Evolutionary conservation across 805 yeast species (phyloP).

Genomic region (Candida qinlingensis): DNA sequence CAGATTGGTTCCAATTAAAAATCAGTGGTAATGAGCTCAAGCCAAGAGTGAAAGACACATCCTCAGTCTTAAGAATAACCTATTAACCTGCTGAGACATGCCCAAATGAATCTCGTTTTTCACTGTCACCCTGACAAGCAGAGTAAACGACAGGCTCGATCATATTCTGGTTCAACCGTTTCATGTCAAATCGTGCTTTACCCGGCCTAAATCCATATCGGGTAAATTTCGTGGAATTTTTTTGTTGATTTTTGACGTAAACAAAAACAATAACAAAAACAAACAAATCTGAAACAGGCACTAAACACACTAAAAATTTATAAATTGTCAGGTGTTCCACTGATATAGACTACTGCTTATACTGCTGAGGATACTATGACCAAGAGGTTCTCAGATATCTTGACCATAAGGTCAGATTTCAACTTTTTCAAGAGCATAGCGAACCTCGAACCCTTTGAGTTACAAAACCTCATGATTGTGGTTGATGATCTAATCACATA

Average conservation of each 20-base stretch:
- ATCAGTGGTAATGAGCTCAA: too few relatives aligned
- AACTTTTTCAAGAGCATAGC: conserved; percentile 22
- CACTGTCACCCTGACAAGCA: too few relatives aligned
- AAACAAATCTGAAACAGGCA: background rate
- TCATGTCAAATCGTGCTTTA: background rate
- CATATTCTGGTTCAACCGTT: background rate
- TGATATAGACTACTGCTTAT: background rate
- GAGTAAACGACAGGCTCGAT: too few relatives aligned
- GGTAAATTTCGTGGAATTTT: background rate
- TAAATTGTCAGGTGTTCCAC: too few relatives aligned
- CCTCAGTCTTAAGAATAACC: too few relatives aligned
- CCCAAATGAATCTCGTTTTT: too few relatives aligned
- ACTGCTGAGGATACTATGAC: conserved; percentile 7
- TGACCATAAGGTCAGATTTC: conserved; percentile 20
- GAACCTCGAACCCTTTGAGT: conserved; percentile 23
- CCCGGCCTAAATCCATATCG: background rate
- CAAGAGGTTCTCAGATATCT: conserved; percentile 19
- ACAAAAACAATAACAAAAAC: background rate
- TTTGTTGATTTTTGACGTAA: background rate
- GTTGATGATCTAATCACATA: conserved; percentile 20
- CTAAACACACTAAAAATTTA: background rate
- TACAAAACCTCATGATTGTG: conserved; percentile 13
- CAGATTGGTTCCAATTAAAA: too few relatives aligned
- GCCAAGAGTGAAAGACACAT: too few relatives aligned
- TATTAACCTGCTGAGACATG: too few relatives aligned